Evolutionary conservation across 202 grass and related monocot genomes (phyloP).

Genomic region (Elaeis oleifera): DNA sequence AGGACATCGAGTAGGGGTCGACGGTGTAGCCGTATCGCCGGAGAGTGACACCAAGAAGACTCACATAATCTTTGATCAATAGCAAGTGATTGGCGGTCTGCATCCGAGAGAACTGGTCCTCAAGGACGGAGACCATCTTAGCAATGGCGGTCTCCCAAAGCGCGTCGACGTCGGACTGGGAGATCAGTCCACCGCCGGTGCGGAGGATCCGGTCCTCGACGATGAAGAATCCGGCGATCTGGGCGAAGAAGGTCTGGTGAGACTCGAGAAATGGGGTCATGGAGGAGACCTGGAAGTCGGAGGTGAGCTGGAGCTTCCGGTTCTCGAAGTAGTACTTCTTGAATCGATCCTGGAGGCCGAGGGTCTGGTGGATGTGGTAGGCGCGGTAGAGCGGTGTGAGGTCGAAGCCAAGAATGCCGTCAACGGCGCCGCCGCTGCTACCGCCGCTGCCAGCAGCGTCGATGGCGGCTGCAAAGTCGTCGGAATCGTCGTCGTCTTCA

Average conservation of each 20-base stretch:
- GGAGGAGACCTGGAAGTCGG: conserved; percentile 86
- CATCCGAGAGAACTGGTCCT: conserved; percentile 93
- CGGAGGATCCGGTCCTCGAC: conserved; percentile 85
- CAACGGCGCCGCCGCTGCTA: conserved; percentile 33
- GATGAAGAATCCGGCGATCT: conserved; percentile 97
- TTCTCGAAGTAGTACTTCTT: conserved; percentile 95
- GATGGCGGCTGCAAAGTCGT: conserved; percentile 65
- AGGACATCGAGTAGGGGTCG: conserved; percentile 70
- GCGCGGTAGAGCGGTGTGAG: conserved; percentile 91
- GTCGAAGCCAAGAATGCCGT: conserved; percentile 54
- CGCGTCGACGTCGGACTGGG: conserved; percentile 62
- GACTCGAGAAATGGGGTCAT: conserved; percentile 92
- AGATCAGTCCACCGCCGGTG: conserved; percentile 75
- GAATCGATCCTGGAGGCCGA: conserved; percentile 67
- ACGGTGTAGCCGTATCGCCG: conserved; percentile 92
- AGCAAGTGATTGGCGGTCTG: conserved; percentile 93
- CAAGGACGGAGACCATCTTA: conserved; percentile 88
- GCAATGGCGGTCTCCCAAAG: conserved; percentile 82
- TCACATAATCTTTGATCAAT: conserved; percentile 91
- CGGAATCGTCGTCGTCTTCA: conserved; percentile 18
- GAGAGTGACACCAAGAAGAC: conserved; percentile 73
- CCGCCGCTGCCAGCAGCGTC: conserved; percentile 40
- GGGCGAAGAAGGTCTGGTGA: conserved; percentile 94
- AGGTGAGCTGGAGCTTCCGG: conserved; percentile 91
- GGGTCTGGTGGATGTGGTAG: conserved; percentile 79